A percentile compares a stretch with the other conserved stretches of the same genome.
These are phyloP conservation scores for Ceratobasidium papillatum DNA, from an alignment of 1,284 basidiomycete species.

Conservation along the genomic window DNA sequence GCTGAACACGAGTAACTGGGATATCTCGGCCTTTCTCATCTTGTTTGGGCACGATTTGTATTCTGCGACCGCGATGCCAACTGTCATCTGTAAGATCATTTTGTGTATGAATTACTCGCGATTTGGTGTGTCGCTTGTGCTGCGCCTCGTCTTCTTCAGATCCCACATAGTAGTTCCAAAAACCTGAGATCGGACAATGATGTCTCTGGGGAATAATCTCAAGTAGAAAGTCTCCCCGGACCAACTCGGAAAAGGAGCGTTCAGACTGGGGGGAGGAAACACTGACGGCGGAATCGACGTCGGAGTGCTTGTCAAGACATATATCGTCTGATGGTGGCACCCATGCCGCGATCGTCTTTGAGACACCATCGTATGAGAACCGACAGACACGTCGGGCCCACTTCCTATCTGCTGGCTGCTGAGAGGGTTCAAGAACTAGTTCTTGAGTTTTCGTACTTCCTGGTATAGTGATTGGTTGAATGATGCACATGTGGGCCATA, in stretches of 20 bases:
- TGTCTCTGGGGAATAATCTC: background rate
- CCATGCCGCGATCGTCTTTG: background rate
- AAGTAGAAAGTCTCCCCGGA: background rate
- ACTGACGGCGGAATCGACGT: background rate
- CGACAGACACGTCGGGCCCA: background rate
- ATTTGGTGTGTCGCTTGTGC: background rate
- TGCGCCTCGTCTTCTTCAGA: background rate
- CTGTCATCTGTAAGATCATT: background rate
- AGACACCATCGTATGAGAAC: background rate
- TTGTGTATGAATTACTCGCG: background rate
- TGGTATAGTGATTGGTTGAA: too few species aligned
- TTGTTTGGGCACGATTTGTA: background rate
- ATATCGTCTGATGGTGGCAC: background rate
- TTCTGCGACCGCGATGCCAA: background rate
- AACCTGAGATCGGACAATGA: background rate
- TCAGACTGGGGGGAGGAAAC: background rate
- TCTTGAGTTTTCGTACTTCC: background rate
- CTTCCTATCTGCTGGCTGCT: background rate
- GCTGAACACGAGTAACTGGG: background rate
- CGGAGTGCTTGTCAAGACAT: background rate
- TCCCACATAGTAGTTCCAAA: background rate
- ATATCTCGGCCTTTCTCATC: background rate
- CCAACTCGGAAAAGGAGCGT: background rate
- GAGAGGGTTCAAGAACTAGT: background rate
- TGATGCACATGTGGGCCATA: too few species aligned